Conservation (phyloP, 208 protist species). For the Trichomonas gallinae region DNA sequence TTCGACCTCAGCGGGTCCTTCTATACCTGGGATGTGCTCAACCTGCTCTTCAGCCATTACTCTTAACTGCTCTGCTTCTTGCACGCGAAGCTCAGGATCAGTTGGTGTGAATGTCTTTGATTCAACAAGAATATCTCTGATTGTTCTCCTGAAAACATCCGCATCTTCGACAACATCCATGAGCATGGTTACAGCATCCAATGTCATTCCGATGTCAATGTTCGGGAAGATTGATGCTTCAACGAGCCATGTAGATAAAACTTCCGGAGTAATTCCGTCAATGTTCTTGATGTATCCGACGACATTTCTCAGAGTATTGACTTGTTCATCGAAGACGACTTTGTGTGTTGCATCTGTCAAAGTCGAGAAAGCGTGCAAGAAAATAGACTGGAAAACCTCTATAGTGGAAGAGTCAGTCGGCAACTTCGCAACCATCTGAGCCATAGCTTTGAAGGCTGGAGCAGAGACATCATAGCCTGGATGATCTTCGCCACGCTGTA, state of each 20-base stretch:
- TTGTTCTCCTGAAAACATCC: neutral
- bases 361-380: neutral
- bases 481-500: neutral
- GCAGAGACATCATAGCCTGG: neutral
- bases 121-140: neutral
- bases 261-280: neutral
- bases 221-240: neutral
- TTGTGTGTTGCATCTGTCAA: constrained; percentile 7
- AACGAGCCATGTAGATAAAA: neutral
- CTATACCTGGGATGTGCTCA: neutral
- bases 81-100: neutral
- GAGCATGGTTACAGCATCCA: neutral
- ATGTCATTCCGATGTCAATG: neutral
- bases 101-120: neutral
- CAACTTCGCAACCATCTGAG: neutral
- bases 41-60: neutral
- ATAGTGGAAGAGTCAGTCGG: neutral
- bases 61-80: neutral
- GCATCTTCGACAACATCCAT: neutral
- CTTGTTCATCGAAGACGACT: neutral
- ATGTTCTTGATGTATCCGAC: neutral
- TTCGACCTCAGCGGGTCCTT: neutral
- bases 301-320: neutral
- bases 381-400: neutral
- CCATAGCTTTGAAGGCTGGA: neutral